phyloP scores from a whole-genome alignment of 257 asterid species.

The Plectranthus barbatus region DNA sequence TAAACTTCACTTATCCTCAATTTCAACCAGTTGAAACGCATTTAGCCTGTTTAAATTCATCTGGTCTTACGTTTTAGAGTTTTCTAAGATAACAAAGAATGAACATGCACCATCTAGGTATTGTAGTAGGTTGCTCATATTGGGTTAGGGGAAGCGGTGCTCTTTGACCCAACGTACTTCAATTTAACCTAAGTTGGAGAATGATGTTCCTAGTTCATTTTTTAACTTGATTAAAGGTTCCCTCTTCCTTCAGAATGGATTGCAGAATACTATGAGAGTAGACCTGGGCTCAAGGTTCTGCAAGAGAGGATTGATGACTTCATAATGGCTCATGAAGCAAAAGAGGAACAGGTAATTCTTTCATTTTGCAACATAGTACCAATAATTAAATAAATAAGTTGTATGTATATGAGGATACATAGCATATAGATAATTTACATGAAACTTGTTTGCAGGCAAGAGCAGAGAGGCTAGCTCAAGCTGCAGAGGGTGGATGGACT shows the following conservation, averaged over 20 bases:
- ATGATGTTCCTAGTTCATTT: not conserved
- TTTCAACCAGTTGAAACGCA: not conserved
- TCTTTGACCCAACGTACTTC: too few species aligned
- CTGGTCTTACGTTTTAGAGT: not conserved
- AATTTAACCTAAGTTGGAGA: constrained; percentile 1
- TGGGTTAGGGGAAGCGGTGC: too few species aligned
- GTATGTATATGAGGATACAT: not conserved
- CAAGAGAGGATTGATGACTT: constrained; percentile 85
- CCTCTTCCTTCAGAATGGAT: constrained; percentile 65
- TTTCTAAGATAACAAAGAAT: not conserved
- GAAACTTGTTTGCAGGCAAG: constrained; percentile 46
- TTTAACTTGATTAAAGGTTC: not conserved
- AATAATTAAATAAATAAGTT: not conserved
- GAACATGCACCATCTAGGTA: not conserved
- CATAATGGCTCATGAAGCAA: constrained; percentile 64
- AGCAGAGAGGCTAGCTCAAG: constrained; percentile 62
- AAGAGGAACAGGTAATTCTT: constrained; percentile 58
- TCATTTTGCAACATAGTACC: not conserved
- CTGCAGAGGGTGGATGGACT: constrained; percentile 94
- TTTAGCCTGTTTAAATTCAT: not conserved
- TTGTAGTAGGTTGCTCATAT: not conserved
- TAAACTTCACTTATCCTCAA: not conserved
- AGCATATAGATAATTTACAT: not conserved
- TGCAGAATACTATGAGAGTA: constrained; percentile 51
- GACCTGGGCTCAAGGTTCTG: constrained; percentile 68